These are phyloP conservation scores for Vitis labrusca DNA, from an alignment of 164 flowering plant genomes.

Conservation along the genomic window DNA sequence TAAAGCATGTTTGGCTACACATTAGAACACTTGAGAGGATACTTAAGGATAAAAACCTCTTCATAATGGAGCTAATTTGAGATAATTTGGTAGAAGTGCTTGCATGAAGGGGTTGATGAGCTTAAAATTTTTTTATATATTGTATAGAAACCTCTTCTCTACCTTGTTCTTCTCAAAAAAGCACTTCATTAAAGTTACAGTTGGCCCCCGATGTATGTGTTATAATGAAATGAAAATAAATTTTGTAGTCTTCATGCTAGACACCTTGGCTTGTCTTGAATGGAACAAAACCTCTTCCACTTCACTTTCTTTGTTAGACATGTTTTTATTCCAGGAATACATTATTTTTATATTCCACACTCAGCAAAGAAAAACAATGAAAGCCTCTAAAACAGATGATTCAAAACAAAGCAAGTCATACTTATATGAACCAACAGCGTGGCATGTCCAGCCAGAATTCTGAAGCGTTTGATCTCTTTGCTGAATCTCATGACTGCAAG, in stretches of 20 bases:
- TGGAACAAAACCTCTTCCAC: neutral
- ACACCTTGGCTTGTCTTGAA: neutral
- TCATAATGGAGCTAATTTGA: too few species aligned
- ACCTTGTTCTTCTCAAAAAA: too few species aligned
- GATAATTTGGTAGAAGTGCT: too few species aligned
- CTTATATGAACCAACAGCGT: constrained; percentile 95
- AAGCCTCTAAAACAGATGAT: neutral
- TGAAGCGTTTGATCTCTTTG: constrained; percentile 33
- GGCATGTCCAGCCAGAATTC: constrained; percentile 82
- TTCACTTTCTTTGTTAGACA: neutral
- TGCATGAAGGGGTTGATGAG: too few species aligned
- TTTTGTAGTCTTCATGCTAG: neutral
- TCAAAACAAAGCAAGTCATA: constrained; percentile 29
- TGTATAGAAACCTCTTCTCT: too few species aligned
- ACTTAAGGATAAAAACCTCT: too few species aligned
- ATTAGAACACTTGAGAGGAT: too few species aligned
- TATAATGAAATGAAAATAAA: neutral
- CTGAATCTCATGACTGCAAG: constrained; percentile 31
- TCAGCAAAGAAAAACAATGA: neutral
- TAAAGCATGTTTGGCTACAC: too few species aligned
- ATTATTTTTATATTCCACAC: neutral
- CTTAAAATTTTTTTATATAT: too few species aligned
- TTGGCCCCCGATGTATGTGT: neutral
- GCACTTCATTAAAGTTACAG: too few species aligned
- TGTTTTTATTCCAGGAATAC: neutral